Percentiles rank a stretch among this genome's conserved stretches.
phyloP scores from a whole-genome alignment of 352 stramenopile species.

The Pythium myriotylum region DNA sequence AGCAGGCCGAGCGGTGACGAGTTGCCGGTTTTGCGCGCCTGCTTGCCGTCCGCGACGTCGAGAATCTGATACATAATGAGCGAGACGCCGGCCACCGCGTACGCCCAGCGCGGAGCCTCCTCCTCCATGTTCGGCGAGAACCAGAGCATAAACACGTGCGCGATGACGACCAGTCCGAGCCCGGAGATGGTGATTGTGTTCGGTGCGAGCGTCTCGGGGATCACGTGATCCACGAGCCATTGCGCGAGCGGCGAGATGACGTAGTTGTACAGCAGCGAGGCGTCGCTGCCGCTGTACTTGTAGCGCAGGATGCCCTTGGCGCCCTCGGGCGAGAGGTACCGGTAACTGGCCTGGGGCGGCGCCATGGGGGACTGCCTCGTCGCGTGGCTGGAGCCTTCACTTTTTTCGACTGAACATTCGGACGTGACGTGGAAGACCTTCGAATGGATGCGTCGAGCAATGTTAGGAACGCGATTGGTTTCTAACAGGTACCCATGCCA shows the following conservation, averaged over 20 bases:
- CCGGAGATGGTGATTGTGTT: constrained; percentile 86
- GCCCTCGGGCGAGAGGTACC: constrained; percentile 73
- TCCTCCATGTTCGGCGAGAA: constrained; percentile 87
- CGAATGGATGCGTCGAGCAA: constrained; percentile 11
- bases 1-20: constrained; percentile 83
- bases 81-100: constrained; percentile 62
- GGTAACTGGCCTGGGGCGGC: constrained; percentile 29
- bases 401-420: constrained; percentile 4
- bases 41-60: constrained; percentile 87
- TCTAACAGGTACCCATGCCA: constrained; percentile 5
- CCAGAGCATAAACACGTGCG: constrained; percentile 79
- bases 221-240: constrained; percentile 73
- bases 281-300: constrained; percentile 87
- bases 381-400: constrained; percentile 9
- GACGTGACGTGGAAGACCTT: constrained; percentile 12
- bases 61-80: constrained; percentile 84
- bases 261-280: constrained; percentile 84
- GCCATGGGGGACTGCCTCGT: constrained; percentile 2
- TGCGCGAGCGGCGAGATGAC: constrained; percentile 77
- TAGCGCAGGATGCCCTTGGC: constrained; percentile 73
- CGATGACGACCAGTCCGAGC: constrained; percentile 67
- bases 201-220: constrained; percentile 68
- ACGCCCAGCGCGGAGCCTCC: constrained; percentile 73
- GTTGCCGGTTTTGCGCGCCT: constrained; percentile 86
- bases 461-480: constrained; percentile 7